Evolutionary conservation across 768 basidiomycete genomes (phyloP).

Genomic region (Phylloporus sp.): DNA sequence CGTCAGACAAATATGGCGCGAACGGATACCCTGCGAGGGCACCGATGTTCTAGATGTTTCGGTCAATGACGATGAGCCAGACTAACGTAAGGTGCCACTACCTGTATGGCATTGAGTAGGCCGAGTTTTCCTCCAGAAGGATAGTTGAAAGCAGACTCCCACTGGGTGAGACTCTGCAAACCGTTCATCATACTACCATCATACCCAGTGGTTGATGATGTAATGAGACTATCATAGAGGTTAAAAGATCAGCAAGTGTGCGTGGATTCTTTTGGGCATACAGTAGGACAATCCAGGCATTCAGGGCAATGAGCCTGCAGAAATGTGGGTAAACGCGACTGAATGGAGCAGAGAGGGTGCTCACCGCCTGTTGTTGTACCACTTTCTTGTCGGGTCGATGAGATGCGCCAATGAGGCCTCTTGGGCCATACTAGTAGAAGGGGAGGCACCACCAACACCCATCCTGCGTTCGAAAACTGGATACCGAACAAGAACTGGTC

Average conservation of each 20-base stretch:
- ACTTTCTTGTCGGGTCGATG: slow-evolving; percentile 61
- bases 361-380: slow-evolving; percentile 73
- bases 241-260: neutral
- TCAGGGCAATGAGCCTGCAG: slow-evolving; percentile 54
- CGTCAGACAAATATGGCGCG: slow-evolving; percentile 68
- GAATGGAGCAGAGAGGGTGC: neutral
- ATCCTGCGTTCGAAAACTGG: slow-evolving; percentile 30
- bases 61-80: neutral
- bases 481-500: no score
- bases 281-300: slow-evolving; percentile 70
- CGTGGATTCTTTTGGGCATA: slow-evolving; percentile 28
- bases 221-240: slow-evolving; percentile 49
- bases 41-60: slow-evolving; percentile 56
- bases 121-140: slow-evolving; percentile 59
- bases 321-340: neutral
- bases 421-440: slow-evolving; percentile 18
- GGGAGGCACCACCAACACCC: slow-evolving; percentile 49
- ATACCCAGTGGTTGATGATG: slow-evolving; percentile 71
- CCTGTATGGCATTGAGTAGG: slow-evolving; percentile 72
- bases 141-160: slow-evolving; percentile 55
- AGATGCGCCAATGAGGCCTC: slow-evolving; percentile 47
- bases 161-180: slow-evolving; percentile 66
- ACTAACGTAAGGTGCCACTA: slow-evolving; percentile 15
- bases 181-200: slow-evolving; percentile 81
- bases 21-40: slow-evolving; percentile 67